phyloP scores from a whole-genome alignment of 2,329 filamentous ascomycete species.

The Xylariales sp. region DNA sequence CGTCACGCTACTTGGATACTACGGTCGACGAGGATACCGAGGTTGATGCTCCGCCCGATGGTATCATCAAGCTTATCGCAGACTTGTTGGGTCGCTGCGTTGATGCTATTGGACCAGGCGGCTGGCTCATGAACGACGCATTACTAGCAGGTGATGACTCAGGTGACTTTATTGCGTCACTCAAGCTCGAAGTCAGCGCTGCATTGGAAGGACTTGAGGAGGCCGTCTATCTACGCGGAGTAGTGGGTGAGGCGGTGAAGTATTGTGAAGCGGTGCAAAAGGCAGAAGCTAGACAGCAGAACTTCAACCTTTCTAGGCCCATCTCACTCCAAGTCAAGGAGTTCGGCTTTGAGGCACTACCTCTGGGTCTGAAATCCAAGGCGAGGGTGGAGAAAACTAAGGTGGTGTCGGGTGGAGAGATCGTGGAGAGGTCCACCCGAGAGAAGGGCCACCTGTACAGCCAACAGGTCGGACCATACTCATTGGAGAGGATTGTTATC shows the following conservation, averaged over 20 bases:
- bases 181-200: constrained; percentile 66
- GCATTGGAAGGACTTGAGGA: constrained; percentile 71
- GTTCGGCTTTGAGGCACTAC: constrained; percentile 49
- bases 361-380: constrained; percentile 66
- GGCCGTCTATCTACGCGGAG: constrained; percentile 57
- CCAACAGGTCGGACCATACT: constrained; percentile 77
- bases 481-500: constrained; percentile 70
- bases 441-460: constrained; percentile 76
- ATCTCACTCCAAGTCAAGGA: constrained; percentile 41
- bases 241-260: constrained; percentile 62
- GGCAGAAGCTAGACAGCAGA: constrained; percentile 8
- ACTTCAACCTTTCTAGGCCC: constrained; percentile 34
- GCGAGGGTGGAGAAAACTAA: constrained; percentile 47
- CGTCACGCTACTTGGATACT: constrained; percentile 62
- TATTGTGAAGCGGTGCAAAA: constrained; percentile 43
- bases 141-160: constrained; percentile 48
- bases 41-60: constrained; percentile 53
- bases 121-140: constrained; percentile 65
- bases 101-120: constrained; percentile 69
- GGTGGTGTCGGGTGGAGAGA: constrained; percentile 65
- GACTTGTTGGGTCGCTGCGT: constrained; percentile 69
- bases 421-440: constrained; percentile 62
- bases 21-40: constrained; percentile 44
- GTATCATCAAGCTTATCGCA: constrained; percentile 66
- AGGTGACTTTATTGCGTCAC: constrained; percentile 59